Base-by-base conservation (phyloP, 352 stramenopile species). In the Elongisporangium undulatum region DNA sequence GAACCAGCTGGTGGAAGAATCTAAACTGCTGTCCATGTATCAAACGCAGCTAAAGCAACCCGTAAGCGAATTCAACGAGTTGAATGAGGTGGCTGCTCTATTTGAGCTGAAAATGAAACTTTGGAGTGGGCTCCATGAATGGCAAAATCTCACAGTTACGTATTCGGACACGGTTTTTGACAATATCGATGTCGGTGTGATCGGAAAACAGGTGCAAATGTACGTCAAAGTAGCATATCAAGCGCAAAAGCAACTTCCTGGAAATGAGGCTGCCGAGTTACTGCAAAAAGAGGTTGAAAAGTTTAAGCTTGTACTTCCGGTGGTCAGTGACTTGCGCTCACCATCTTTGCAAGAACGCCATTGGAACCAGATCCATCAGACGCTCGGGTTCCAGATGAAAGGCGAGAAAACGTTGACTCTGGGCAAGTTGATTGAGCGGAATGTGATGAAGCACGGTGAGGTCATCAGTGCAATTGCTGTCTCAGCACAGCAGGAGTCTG, bases 41-140 rank as follows among this genome's bases (percentile, higher is more conserved):
- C 92, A 98, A 66, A 79, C 68, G 17, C 85, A 92, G 57, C 72
- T 98, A 13, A 92, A 92, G 63, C 86, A 97, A 67, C 56, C 64
- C 0, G 74, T 96, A 49, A 96, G 92, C 53, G 92, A 98, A 20
- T 97, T 96, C 26, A 92, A 81, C 29, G 84, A 94, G 59, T 69
- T 98, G 4, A 91, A 91, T 59, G 89, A 97, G 51, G 89, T 98
- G 2, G 71, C 75, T 0, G 73, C 70, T 1, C 81, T 95, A 55
- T 90, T 98, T 20, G 89, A 82, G 13, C 73, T 98, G 26, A 98
- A 98, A 61, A 89, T 90, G 62, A 89, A 91, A 61, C 73, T 98
- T 10, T 98, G 93, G 93, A 84, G 76, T 22, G 89, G 88, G 0
- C 59, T 97, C 15, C 61, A 89, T 56, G 78, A 95, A 17, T 98